A percentile compares a stretch with the other conserved stretches of the same genome.
Conservation (phyloP, 2,329 filamentous ascomycete genomes). For the Plectosphaerella cucumerina region DNA sequence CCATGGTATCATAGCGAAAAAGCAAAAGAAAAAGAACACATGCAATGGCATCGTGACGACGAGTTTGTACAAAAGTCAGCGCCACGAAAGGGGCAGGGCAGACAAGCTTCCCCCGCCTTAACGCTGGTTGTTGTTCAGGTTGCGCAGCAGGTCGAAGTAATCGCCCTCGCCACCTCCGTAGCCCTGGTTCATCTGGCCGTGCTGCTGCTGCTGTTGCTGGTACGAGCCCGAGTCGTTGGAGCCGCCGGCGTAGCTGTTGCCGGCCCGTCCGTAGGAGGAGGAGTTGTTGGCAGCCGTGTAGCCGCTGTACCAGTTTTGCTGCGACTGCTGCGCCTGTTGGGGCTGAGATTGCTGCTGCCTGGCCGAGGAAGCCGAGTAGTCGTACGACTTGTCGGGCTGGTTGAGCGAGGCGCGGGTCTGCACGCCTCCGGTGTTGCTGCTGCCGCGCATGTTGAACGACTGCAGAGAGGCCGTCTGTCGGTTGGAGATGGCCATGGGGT, state of each 20-base stretch:
- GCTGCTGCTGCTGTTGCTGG: conserved; percentile 4
- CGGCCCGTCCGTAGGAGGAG: background rate
- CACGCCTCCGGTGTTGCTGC: conserved; percentile 3
- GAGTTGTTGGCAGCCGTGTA: background rate
- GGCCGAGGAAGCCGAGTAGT: background rate
- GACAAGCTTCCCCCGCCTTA: background rate
- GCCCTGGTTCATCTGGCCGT: conserved; percentile 1
- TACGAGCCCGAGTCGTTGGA: background rate
- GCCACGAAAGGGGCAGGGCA: too few relatives aligned
- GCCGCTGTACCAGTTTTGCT: conserved; percentile 1
- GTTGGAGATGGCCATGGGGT: conserved; percentile 2
- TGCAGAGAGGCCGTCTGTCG: conserved; percentile 10
- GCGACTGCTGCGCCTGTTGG: background rate
- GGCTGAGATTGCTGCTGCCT: conserved; percentile 5
- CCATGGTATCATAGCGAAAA: too few relatives aligned
- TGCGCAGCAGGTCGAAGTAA: background rate
- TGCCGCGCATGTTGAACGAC: conserved; percentile 16
- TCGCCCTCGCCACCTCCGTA: background rate
- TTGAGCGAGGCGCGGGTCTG: conserved; percentile 2
- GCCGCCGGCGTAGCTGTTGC: background rate
- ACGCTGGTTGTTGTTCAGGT: background rate
- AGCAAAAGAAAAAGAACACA: too few relatives aligned
- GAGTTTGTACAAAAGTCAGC: too few relatives aligned
- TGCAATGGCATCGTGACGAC: too few relatives aligned
- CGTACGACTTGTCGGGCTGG: conserved; percentile 1